Conservation (phyloP, 2,329 filamentous ascomycete genomes). For the Parascedosporium putredinis region DNA sequence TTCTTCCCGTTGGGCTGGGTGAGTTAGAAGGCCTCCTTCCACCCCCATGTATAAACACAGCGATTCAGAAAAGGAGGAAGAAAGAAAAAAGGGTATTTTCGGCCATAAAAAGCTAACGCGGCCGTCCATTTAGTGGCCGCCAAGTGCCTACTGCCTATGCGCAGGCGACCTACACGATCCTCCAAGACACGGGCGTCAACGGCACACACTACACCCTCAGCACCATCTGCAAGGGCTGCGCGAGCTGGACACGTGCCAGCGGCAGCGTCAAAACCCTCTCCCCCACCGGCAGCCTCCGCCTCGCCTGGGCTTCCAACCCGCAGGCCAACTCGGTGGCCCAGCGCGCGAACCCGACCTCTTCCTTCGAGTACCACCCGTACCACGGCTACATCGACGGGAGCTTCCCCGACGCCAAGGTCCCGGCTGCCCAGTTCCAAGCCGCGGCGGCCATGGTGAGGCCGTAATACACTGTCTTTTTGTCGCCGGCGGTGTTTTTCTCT, state of each 20-base stretch:
- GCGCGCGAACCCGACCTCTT: background rate
- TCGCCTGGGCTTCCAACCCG: slow-evolving; percentile 3
- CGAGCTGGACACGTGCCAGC: slow-evolving; percentile 18
- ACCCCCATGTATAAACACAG: background rate
- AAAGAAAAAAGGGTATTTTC: background rate
- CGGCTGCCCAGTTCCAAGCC: background rate
- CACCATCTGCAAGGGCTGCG: slow-evolving; percentile 29
- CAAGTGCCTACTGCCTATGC: slow-evolving; percentile 22
- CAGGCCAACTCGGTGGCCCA: background rate
- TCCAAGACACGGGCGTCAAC: slow-evolving; percentile 24
- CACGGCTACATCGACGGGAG: background rate
- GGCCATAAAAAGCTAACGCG: background rate
- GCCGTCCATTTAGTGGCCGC: slow-evolving; percentile 15
- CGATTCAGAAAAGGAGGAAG: background rate
- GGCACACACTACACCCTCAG: slow-evolving; percentile 29
- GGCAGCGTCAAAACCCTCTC: background rate
- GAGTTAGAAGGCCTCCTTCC: background rate
- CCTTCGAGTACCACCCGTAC: background rate
- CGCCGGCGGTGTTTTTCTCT: too few species aligned
- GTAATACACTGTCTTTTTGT: too few species aligned
- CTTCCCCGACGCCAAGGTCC: background rate
- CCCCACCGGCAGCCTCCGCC: background rate
- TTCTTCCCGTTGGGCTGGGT: slow-evolving; percentile 7
- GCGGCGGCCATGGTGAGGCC: background rate
- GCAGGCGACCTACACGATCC: slow-evolving; percentile 21